Evolutionary conservation across 352 stramenopile genomes (phyloP).

Genomic region (Globisporangium parvum): DNA sequence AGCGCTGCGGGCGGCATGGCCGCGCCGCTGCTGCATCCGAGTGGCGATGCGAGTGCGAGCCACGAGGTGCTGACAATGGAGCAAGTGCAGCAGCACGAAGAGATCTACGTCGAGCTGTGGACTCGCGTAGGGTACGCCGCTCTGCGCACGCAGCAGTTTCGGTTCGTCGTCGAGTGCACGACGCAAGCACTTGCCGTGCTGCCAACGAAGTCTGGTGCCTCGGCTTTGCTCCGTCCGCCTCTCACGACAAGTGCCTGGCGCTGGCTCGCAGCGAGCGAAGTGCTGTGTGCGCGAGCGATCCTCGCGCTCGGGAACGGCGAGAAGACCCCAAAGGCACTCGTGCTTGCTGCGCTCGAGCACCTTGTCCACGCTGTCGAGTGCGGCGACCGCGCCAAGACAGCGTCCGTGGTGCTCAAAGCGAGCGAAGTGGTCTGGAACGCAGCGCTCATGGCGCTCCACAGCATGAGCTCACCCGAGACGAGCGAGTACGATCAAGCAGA

Average conservation of each 20-base stretch:
- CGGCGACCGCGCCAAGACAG: constrained; percentile 17
- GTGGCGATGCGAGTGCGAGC: constrained; percentile 4
- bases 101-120: constrained; percentile 70
- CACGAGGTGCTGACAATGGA: constrained; percentile 24
- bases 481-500: constrained; percentile 16
- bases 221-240: background rate
- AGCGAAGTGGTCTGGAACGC: constrained; percentile 81
- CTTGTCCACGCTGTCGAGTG: constrained; percentile 48
- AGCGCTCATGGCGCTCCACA: constrained; percentile 25
- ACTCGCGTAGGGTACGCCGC: constrained; percentile 53
- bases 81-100: constrained; percentile 47
- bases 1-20: constrained; percentile 27
- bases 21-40: constrained; percentile 11
- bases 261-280: constrained; percentile 65
- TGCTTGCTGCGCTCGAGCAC: constrained; percentile 45
- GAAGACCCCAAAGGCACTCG: constrained; percentile 31
- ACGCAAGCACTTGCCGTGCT: constrained; percentile 26
- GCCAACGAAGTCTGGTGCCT: constrained; percentile 10
- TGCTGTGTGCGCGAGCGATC: constrained; percentile 49
- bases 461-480: constrained; percentile 10
- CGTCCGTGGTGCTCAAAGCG: constrained; percentile 32
- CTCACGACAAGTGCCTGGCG: constrained; percentile 30
- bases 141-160: constrained; percentile 40
- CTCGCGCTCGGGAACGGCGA: constrained; percentile 40
- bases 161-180: constrained; percentile 51